Evolutionary conservation across 1,139 yeast species (phyloP), one percentile per base, ranked within the genome.

Genomic region (Pichia sp.): DNA sequence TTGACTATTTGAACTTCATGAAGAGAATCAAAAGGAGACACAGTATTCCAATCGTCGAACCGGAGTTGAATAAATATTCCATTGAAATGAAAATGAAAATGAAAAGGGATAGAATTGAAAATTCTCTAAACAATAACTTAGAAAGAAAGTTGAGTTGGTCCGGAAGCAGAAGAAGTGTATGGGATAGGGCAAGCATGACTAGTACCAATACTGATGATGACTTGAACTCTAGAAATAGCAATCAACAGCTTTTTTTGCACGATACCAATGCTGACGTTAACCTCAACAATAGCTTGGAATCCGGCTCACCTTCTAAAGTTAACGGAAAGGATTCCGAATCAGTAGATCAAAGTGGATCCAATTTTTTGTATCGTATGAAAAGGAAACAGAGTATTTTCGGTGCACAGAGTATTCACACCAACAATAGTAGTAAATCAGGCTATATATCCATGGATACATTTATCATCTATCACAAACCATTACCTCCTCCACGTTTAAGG

Each of bases 21-120:
- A 44, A 53, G 4, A 49, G 68, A 36, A 41, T 67, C 30, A 60
- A 59, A 18, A 55, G 71, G 48, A 56, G 70, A 46, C 63, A 64
- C 31, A 64, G 69, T 22, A 60, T 66, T 18, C 70, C 71, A 1
- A 53, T 58, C 1, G 58, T 63, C 31, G 51, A 55, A 13, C 46
- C 55, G 13, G 71, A 66, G 44, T 23, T 64, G 37, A 66, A 62
- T 47, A 50, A 60, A 10, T 52, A 58, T 49, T 48, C 60, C 0
- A 62, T 64, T 30, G 64, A 62, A 16, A 53, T 56, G 53, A 44
- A 41, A n/a, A n/a, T 34, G 31, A 51, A 44, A n/a, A n/a, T 34
- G 31, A 51, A 47, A 41, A 42, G 25, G 12, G 47, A 48, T 3
- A 47, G 31, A n/a, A 44, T 28, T 19, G 40, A 48, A 18, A 46